Percentiles rank a stretch among this genome's conserved stretches.
Conservation (phyloP, 768 basidiomycete species). For the Phylloporus sp. region DNA sequence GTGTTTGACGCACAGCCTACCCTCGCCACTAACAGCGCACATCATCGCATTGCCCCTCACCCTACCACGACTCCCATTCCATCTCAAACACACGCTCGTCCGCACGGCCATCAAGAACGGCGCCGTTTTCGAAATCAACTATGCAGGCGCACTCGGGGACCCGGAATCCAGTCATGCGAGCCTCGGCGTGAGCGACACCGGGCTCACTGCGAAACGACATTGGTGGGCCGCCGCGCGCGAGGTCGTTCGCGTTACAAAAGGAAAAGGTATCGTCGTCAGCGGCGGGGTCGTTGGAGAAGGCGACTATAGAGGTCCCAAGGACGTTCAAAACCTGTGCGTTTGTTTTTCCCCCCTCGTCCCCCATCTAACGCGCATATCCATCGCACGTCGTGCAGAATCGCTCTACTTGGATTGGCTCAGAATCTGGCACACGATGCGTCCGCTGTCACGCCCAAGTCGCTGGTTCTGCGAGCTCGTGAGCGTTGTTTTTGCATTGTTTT, state of each 20-base stretch:
- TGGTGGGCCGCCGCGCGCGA: conserved; percentile 84
- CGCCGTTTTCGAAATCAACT: conserved; percentile 76
- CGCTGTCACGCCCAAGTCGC: conserved; percentile 56
- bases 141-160: conserved; percentile 67
- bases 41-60: conserved; percentile 78
- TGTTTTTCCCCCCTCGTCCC: not conserved
- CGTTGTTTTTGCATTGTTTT: not conserved
- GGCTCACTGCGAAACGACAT: conserved; percentile 58
- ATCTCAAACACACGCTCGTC: conserved; percentile 78
- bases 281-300: conserved; percentile 57
- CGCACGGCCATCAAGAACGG: conserved; percentile 79
- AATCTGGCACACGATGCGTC: conserved; percentile 61
- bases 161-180: conserved; percentile 41
- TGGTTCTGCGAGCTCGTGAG: conserved; percentile 72
- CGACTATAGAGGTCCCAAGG: conserved; percentile 66
- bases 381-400: conserved; percentile 41
- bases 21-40: conserved; percentile 73
- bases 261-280: conserved; percentile 68
- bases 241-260: conserved; percentile 73
- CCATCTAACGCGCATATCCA: not conserved
- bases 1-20: conserved; percentile 73
- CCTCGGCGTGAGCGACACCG: conserved; percentile 49
- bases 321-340: conserved; percentile 71
- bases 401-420: conserved; percentile 63
- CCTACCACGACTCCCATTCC: conserved; percentile 70